These are phyloP conservation scores for Phycomyces nitens DNA, from an alignment of 192 early-diverging fungal species.

Conservation along the genomic window DNA sequence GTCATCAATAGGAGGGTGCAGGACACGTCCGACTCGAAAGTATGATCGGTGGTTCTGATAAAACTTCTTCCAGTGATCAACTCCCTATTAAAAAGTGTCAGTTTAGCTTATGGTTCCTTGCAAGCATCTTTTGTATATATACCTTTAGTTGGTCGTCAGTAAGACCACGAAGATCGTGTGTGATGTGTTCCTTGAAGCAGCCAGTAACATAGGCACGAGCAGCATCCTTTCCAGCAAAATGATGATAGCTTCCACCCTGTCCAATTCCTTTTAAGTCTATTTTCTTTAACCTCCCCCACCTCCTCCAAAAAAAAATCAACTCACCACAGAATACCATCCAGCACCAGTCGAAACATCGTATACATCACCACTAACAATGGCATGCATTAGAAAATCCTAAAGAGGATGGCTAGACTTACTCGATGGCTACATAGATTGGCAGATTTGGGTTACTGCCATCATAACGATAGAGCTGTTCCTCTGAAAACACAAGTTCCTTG, in stretches of 20 bases:
- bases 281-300: too few relatives aligned
- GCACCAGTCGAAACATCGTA: slow-evolving; percentile 86
- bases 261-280: not conserved
- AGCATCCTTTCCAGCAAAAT: slow-evolving; percentile 91
- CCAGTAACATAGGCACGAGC: slow-evolving; percentile 93
- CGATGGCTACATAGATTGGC: slow-evolving; percentile 88
- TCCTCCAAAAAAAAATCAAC: too few relatives aligned
- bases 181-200: slow-evolving; percentile 89
- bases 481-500: slow-evolving; percentile 64
- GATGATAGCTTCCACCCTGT: slow-evolving; percentile 72
- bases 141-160: slow-evolving; percentile 69
- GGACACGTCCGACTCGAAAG: slow-evolving; percentile 78
- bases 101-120: not conserved
- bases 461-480: slow-evolving; percentile 72
- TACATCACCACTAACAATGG: slow-evolving; percentile 69
- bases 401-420: slow-evolving; percentile 43
- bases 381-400: not conserved
- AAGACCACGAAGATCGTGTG: slow-evolving; percentile 90
- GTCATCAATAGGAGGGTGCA: slow-evolving; percentile 79
- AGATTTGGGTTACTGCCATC: slow-evolving; percentile 79
- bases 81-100: slow-evolving; percentile 36
- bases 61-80: slow-evolving; percentile 83
- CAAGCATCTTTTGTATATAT: not conserved
- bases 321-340: slow-evolving; percentile 76
- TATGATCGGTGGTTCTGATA: slow-evolving; percentile 88